These are phyloP conservation scores for Mucor circinelloides DNA, from an alignment of 371 early-diverging fungal species.

Conservation along the genomic window DNA sequence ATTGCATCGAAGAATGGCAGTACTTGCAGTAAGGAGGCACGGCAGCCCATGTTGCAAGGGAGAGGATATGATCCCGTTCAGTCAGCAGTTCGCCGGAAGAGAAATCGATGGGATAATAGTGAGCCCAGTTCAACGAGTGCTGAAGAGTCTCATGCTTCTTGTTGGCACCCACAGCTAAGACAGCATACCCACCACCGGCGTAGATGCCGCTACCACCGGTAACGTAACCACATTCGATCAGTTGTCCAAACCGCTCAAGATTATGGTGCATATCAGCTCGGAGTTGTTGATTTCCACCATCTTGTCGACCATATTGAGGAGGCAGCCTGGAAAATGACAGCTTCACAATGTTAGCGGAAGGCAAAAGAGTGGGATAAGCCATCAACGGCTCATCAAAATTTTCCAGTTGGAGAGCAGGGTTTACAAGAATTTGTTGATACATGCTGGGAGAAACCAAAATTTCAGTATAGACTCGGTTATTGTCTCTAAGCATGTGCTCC, in stretches of 20 bases:
- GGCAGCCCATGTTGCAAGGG: background rate
- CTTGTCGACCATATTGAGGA: background rate
- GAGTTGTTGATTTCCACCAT: background rate
- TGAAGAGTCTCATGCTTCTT: constrained; percentile 45
- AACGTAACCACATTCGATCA: constrained; percentile 4
- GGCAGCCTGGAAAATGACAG: background rate
- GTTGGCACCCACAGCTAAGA: constrained; percentile 38
- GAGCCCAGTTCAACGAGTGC: constrained; percentile 55
- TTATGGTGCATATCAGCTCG: background rate
- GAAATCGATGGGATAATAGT: background rate
- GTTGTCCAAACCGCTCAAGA: background rate
- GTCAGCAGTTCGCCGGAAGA: background rate
- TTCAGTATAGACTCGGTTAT: background rate
- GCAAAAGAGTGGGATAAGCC: background rate
- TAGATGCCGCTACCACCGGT: background rate
- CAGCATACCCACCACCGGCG: constrained; percentile 3
- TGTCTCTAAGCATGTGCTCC: background rate
- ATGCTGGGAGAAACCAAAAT: background rate
- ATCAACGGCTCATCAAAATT: background rate
- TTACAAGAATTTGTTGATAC: background rate
- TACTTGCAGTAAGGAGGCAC: constrained; percentile 10
- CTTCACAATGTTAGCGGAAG: background rate
- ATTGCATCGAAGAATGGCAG: constrained; percentile 4
- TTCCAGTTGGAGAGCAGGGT: background rate
- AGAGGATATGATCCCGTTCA: background rate